These are phyloP conservation scores for Ochromonadaceae sp. DNA, from an alignment of 352 stramenopile genomes.

Conservation along the genomic window DNA sequence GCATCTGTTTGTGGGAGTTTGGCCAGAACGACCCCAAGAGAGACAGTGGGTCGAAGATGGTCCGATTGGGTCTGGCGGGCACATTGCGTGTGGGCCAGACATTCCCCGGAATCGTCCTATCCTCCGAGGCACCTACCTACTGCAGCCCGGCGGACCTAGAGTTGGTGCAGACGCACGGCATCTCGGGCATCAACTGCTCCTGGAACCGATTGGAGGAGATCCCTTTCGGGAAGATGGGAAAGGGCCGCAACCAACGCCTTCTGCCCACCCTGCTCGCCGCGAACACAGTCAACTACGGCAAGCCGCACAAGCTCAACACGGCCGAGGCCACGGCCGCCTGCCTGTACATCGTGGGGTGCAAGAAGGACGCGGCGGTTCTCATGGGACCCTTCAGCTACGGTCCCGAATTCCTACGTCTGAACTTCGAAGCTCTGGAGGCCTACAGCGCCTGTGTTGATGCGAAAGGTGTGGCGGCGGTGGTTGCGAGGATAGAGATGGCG, in stretches of 20 bases:
- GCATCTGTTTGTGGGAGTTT: slow-evolving; percentile 52
- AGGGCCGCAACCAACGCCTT: slow-evolving; percentile 76
- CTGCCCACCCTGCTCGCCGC: slow-evolving; percentile 93
- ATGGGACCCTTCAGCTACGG: slow-evolving; percentile 84
- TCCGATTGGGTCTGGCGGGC: slow-evolving; percentile 55
- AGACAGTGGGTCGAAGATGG: slow-evolving; percentile 35
- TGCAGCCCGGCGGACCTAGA: slow-evolving; percentile 67
- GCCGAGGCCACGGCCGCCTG: slow-evolving; percentile 90
- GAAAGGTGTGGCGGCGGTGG: slow-evolving; percentile 38
- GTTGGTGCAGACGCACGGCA: slow-evolving; percentile 33
- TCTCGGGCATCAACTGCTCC: slow-evolving; percentile 93
- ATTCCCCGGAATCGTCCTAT: slow-evolving; percentile 85
- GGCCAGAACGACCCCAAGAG: slow-evolving; percentile 51
- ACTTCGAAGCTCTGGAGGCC: slow-evolving; percentile 52
- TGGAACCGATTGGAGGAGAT: slow-evolving; percentile 89
- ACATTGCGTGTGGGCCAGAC: slow-evolving; percentile 69
- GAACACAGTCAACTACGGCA: slow-evolving; percentile 98
- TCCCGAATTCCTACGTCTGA: slow-evolving; percentile 79
- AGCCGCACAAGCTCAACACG: slow-evolving; percentile 83
- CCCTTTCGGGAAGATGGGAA: slow-evolving; percentile 75
- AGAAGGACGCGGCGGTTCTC: slow-evolving; percentile 60
- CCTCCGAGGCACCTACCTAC: slow-evolving; percentile 61
- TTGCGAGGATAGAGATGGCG: neutral
- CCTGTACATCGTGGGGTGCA: slow-evolving; percentile 85
- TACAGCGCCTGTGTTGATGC: slow-evolving; percentile 51